phyloP scores from a whole-genome alignment of 768 basidiomycete genomes.

The Suillus subaureus region DNA sequence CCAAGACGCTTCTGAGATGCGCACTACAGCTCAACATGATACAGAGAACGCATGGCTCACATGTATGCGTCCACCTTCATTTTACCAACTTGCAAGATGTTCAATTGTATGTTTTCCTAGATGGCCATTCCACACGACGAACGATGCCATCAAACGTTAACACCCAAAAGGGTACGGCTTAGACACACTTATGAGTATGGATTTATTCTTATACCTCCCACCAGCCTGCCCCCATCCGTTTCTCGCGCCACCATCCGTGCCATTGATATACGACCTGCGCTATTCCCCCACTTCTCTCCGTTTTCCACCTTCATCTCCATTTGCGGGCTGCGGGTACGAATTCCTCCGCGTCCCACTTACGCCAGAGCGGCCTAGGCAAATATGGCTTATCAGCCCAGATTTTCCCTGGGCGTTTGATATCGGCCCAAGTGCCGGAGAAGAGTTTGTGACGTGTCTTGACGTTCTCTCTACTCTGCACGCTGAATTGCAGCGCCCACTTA shows the following conservation, averaged over 20 bases:
- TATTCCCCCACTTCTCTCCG: background rate
- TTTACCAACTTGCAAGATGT: background rate
- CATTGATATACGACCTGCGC: slow-evolving; percentile 13
- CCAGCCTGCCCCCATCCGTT: background rate
- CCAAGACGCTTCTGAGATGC: background rate
- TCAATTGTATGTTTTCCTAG: background rate
- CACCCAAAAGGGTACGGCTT: background rate
- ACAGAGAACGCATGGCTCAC: background rate
- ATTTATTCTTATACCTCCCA: background rate
- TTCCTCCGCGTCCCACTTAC: slow-evolving; percentile 6
- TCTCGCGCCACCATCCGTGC: background rate
- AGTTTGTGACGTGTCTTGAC: slow-evolving; percentile 9
- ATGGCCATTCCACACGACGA: background rate
- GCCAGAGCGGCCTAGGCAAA: background rate
- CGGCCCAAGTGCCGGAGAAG: background rate
- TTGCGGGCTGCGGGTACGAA: background rate
- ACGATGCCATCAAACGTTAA: background rate
- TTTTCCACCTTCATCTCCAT: slow-evolving; percentile 9
- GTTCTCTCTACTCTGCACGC: slow-evolving; percentile 1
- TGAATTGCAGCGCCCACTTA: slow-evolving; percentile 9
- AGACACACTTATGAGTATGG: background rate
- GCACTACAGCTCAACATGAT: background rate
- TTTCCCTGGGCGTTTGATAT: slow-evolving; percentile 15
- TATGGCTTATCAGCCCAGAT: slow-evolving; percentile 9
- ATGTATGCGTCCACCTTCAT: background rate